Base-by-base conservation (phyloP, 2,329 filamentous ascomycete genomes). In the Alternaria alternata region DNA sequence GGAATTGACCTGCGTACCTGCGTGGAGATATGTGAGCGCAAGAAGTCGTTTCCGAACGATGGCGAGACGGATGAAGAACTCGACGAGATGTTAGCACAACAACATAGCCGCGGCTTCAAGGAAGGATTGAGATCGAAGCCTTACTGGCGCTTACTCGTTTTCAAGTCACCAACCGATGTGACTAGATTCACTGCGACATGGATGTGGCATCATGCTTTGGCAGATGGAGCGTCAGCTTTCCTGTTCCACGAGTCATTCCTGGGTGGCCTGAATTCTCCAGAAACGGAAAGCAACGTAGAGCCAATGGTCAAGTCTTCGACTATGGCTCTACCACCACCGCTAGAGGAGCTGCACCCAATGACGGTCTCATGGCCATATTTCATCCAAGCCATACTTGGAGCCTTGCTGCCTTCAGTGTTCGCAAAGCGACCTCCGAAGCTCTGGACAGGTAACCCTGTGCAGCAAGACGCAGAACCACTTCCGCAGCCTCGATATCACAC, bases 201-300 rank as follows among this genome's bases (percentile, higher is more conserved):
- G 69, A 72, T 84, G 9, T 83, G 76, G 62, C 83, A 85, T 57
- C 83, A 85, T 70, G 80, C 28, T 30, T 30, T 30, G 51, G 79
- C 79, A 3, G 83, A 85, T 63, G 82, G 83, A 2, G 70, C 69
- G 8, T 82, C 81, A 0, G 81, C 80, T 0, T 75, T 82, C 28
- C 73, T 80, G 0, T 84, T 85, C 60, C 83, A 84, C 55, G 66
- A 73, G 8, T 71, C 75, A 0, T 81, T 85, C 38, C 73, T 79
- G 5, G 63, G 67, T 5, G 80, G 78, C 5, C 61, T 84, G 12
- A 62, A 66, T 32, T 18, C 22, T 22, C 3, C 18, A 11, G 6
- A 38, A 20, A 12, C 18, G 18, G 22, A 53, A 1, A 16, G 18
- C 11, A 36, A 43, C 1, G 14, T 43, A 5, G 49, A 60, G 2